Evolutionary conservation across 2,329 filamentous ascomycete genomes (phyloP).

Genomic region (Claviceps pusilla): DNA sequence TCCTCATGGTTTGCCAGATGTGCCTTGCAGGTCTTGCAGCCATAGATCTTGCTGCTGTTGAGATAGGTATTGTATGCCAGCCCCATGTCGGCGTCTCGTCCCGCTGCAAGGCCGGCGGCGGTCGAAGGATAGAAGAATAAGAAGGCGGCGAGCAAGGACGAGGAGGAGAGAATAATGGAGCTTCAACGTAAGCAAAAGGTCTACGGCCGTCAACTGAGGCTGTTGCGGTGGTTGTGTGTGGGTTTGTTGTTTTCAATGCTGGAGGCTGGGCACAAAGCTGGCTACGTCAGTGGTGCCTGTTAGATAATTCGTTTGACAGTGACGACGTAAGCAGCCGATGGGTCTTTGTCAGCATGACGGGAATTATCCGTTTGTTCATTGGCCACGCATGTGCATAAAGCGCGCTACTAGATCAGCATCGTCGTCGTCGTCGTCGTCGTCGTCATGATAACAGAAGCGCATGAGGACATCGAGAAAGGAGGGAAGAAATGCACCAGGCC

Average conservation of each 20-base stretch:
- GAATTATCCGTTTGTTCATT: not conserved
- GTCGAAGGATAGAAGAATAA: not conserved
- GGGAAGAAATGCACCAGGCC: no score
- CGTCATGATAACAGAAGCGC: not conserved
- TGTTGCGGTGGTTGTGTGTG: not conserved
- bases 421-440: no score
- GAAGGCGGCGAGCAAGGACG: no score
- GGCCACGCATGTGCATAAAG: not conserved
- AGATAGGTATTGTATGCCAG: conserved; percentile 87
- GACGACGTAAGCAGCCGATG: not conserved
- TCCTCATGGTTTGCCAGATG: conserved; percentile 92
- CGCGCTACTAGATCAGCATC: not conserved
- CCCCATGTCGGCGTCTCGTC: conserved; percentile 44
- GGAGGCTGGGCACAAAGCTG: not conserved
- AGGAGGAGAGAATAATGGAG: not conserved
- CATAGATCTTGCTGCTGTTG: conserved; percentile 73
- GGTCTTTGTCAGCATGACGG: not conserved
- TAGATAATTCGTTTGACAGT: not conserved
- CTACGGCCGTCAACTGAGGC: not conserved
- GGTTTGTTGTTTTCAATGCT: not conserved
- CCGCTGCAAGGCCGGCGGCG: not conserved
- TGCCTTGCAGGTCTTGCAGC: conserved; percentile 88
- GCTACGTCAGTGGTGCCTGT: not conserved
- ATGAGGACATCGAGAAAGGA: no score
- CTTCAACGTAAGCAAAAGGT: not conserved